A percentile compares a stretch with the other conserved stretches of the same genome.
Evolutionary conservation across 306 rosid genomes (phyloP).

Genomic region (Cucurbita moschata): DNA sequence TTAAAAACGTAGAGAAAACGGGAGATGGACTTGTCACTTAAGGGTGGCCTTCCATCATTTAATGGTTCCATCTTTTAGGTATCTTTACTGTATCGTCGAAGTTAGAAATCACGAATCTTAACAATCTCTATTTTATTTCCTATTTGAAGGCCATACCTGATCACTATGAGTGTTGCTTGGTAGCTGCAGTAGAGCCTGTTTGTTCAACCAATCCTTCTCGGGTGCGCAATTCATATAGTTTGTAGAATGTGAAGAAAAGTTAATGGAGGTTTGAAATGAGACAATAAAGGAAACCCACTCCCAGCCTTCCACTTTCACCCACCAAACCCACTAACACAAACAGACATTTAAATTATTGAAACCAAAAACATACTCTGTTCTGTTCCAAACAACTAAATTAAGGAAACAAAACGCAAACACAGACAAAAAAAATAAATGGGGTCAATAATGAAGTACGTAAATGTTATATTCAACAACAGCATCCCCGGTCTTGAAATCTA

Average conservation of each 20-base stretch:
- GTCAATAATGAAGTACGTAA: constrained; percentile 26
- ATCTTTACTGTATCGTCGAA: too few species aligned
- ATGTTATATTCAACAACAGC: constrained; percentile 48
- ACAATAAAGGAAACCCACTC: neutral
- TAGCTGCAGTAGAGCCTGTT: too few species aligned
- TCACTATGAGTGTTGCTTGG: too few species aligned
- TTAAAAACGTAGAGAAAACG: too few species aligned
- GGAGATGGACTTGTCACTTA: too few species aligned
- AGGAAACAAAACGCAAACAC: neutral
- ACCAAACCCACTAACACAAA: neutral
- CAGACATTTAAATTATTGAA: neutral
- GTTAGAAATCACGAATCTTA: too few species aligned
- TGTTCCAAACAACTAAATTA: neutral
- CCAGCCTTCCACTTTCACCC: neutral
- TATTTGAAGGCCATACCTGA: too few species aligned
- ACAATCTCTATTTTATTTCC: too few species aligned
- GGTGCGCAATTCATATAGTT: neutral
- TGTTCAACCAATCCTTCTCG: neutral
- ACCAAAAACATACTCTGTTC: neutral
- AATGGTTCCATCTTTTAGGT: too few species aligned
- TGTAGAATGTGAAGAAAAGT: neutral
- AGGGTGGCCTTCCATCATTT: too few species aligned
- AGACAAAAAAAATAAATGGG: neutral
- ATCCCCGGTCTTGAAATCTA: constrained; percentile 14
- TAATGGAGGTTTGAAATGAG: neutral